Percentiles rank a stretch among this genome's conserved stretches.
Evolutionary conservation across 495 filamentous ascomycete species (phyloP).

Genomic region (Talaromyces adpressus): DNA sequence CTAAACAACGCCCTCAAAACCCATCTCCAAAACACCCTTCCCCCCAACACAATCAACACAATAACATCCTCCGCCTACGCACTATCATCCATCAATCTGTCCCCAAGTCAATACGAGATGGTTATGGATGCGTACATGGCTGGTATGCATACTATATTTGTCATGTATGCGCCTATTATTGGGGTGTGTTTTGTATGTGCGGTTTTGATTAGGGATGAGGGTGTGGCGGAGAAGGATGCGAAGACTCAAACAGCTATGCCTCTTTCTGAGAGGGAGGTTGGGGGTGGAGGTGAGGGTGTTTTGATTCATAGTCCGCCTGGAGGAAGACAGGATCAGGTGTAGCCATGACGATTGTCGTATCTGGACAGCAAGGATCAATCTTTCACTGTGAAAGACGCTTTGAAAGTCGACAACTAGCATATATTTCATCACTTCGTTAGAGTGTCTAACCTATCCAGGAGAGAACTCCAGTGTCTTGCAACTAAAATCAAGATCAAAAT

Average conservation of each 20-base stretch:
- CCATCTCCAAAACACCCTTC: neutral
- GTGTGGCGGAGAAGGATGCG: conserved; percentile 1
- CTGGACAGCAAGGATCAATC: no score
- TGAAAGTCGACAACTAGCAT: neutral
- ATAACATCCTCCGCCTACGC: neutral
- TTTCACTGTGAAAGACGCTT: neutral
- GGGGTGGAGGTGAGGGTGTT: neutral
- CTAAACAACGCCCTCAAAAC: neutral
- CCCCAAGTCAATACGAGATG: neutral
- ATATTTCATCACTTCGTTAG: neutral
- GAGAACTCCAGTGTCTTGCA: neutral
- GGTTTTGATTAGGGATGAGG: conserved; percentile 1
- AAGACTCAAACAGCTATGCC: neutral
- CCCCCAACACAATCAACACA: neutral
- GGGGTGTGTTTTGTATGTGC: conserved; percentile 1
- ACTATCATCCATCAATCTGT: neutral
- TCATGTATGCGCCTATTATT: conserved; percentile 5
- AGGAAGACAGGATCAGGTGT: neutral
- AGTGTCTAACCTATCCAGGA: neutral
- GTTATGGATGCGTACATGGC: conserved; percentile 1
- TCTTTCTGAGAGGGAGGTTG: neutral
- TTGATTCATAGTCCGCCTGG: neutral
- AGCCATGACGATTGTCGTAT: no score
- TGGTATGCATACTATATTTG: conserved; percentile 5
- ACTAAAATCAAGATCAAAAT: neutral